A percentile compares a stretch with the other conserved stretches of the same genome.
These are phyloP conservation scores for Penicillium pancosmium DNA, from an alignment of 495 filamentous ascomycete genomes.

Conservation along the genomic window DNA sequence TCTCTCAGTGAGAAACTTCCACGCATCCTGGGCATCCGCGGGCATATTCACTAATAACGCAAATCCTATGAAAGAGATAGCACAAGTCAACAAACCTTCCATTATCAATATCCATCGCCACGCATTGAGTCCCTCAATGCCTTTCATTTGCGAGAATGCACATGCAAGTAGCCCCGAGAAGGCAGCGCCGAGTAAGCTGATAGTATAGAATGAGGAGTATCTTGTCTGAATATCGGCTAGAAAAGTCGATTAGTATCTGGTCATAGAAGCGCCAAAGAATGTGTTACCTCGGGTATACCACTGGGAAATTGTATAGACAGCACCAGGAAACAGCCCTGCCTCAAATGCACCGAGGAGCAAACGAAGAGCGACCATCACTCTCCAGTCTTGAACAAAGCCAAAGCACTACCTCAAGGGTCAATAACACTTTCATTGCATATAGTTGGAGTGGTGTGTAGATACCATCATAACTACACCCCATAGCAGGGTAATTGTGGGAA, in stretches of 20 bases:
- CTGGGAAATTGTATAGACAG: conserved; percentile 38
- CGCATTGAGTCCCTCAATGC: conserved; percentile 44
- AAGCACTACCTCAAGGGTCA: not conserved
- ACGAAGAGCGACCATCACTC: conserved; percentile 49
- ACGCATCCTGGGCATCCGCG: not conserved
- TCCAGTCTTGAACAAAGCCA: conserved; percentile 54
- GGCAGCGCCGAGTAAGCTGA: conserved; percentile 53
- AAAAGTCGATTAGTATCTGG: conserved; percentile 20
- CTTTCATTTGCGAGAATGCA: conserved; percentile 56
- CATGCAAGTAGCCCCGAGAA: conserved; percentile 63
- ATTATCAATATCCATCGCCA: conserved; percentile 65
- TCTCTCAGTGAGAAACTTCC: not conserved
- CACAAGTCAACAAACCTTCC: conserved; percentile 47
- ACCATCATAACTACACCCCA: conserved; percentile 19
- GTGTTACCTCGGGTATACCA: not conserved
- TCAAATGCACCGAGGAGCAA: conserved; percentile 59
- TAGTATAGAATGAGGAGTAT: conserved; percentile 56
- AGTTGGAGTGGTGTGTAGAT: not conserved
- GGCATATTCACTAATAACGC: not conserved
- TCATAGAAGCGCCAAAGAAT: not conserved
- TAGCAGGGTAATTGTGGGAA: conserved; percentile 8
- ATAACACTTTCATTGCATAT: not conserved
- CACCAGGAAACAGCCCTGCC: conserved; percentile 60
- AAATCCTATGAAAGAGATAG: conserved; percentile 36
- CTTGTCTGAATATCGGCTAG: conserved; percentile 60